Conservation (phyloP, 2,329 filamentous ascomycete species). For the Trichophyton simii region DNA sequence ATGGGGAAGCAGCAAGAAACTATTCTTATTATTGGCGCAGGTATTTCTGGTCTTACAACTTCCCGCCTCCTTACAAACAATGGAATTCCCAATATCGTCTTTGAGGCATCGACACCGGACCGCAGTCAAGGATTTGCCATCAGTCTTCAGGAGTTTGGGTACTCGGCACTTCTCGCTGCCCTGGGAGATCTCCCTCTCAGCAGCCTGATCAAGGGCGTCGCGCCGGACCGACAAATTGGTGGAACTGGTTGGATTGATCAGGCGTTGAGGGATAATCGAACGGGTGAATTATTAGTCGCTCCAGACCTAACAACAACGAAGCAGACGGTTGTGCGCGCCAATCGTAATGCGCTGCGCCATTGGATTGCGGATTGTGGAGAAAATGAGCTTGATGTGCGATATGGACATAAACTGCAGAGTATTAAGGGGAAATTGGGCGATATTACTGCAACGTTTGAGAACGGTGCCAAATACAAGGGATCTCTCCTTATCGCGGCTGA, state of each 20-base stretch:
- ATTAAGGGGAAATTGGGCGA: neutral
- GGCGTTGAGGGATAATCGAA: neutral
- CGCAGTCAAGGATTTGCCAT: neutral
- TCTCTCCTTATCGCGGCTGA: neutral
- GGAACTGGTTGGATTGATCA: neutral
- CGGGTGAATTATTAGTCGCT: neutral
- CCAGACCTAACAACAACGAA: neutral
- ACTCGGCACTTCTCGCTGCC: neutral
- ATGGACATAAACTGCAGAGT: neutral
- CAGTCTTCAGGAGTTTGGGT: neutral
- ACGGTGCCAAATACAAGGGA: neutral
- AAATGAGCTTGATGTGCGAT: neutral
- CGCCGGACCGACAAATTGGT: neutral
- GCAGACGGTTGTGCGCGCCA: neutral
- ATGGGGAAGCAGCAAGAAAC: neutral
- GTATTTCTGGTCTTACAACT: neutral
- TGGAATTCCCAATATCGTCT: neutral
- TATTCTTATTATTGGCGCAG: neutral
- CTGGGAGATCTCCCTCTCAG: neutral
- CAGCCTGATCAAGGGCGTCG: neutral
- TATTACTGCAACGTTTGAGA: neutral
- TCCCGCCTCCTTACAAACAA: neutral
- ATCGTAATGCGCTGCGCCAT: neutral
- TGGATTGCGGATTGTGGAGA: neutral
- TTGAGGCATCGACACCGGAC: neutral